These are phyloP conservation scores for Diplodia sapinea DNA, from an alignment of 2,329 filamentous ascomycete genomes.

Conservation along the genomic window DNA sequence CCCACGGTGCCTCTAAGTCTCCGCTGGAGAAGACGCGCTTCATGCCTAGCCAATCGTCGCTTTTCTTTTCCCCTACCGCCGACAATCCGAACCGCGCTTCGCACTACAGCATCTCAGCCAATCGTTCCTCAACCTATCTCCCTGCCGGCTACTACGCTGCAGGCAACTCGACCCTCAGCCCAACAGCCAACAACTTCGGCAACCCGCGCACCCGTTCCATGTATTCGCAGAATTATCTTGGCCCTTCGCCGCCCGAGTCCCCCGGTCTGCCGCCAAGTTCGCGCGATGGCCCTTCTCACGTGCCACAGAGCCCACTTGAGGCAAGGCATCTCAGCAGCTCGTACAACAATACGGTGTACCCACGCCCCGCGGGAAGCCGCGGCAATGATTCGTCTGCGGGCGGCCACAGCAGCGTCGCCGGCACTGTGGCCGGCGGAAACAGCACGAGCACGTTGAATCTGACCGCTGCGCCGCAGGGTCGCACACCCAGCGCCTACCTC, in stretches of 20 bases:
- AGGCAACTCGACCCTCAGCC: constrained; percentile 48
- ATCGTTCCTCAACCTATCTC: constrained; percentile 78
- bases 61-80: constrained; percentile 97
- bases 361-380: constrained; percentile 16
- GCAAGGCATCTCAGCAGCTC: constrained; percentile 1
- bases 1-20: constrained; percentile 37
- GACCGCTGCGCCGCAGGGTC: constrained; percentile 65
- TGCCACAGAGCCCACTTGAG: constrained; percentile 25
- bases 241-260: constrained; percentile 25
- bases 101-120: constrained; percentile 34
- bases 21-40: constrained; percentile 39
- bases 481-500: constrained; percentile 86
- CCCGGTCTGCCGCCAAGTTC: constrained; percentile 26
- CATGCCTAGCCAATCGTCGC: constrained; percentile 53
- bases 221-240: constrained; percentile 19
- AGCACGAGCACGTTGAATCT: constrained; percentile 70
- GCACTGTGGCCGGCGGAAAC: constrained; percentile 33
- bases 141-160: constrained; percentile 91
- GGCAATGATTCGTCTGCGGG: constrained; percentile 19
- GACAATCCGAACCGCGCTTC: constrained; percentile 35
- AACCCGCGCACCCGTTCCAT: constrained; percentile 26
- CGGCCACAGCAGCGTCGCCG: constrained; percentile 46
- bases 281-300: constrained; percentile 22
- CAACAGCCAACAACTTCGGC: constrained; percentile 6
- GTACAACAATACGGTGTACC: constrained; percentile 4